Evolutionary conservation across 2,329 filamentous ascomycete genomes (phyloP).

Genomic region (Lachnellula cervina): DNA sequence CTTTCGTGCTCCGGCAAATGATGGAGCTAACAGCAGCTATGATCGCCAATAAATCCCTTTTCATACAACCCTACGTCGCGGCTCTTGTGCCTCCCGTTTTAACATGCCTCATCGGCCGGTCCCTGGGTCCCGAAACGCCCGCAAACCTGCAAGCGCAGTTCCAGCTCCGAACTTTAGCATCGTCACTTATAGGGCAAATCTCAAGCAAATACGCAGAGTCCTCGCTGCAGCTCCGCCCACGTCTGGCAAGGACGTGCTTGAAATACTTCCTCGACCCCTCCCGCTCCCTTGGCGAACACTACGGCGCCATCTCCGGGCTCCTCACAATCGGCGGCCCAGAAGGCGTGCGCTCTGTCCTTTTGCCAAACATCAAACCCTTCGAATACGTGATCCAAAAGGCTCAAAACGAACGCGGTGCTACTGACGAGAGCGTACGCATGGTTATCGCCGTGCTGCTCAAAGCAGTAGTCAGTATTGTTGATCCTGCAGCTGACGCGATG

Average conservation of each 20-base stretch:
- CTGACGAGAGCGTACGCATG: conserved; percentile 53
- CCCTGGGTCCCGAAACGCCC: conserved; percentile 48
- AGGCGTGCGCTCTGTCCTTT: conserved; percentile 56
- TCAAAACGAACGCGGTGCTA: conserved; percentile 45
- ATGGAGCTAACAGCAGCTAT: conserved; percentile 85
- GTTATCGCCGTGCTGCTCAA: conserved; percentile 53
- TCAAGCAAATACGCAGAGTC: conserved; percentile 74
- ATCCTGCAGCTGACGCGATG: conserved; percentile 21
- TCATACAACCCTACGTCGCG: conserved; percentile 58
- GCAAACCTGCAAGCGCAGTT: conserved; percentile 62
- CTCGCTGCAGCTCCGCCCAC: conserved; percentile 77
- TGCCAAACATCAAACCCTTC: conserved; percentile 63
- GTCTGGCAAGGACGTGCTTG: conserved; percentile 86
- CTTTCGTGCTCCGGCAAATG: conserved; percentile 85
- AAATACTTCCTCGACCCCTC: conserved; percentile 87
- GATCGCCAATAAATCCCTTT: conserved; percentile 76
- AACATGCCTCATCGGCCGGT: conserved; percentile 83
- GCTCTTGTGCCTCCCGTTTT: conserved; percentile 79
- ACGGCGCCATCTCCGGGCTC: conserved; percentile 80
- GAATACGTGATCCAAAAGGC: conserved; percentile 55
- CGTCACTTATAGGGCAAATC: conserved; percentile 74
- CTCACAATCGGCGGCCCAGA: conserved; percentile 68
- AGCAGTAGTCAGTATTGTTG: conserved; percentile 49
- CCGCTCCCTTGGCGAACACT: conserved; percentile 78
- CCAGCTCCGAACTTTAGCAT: conserved; percentile 76